These are phyloP conservation scores for Ophiostoma australiae DNA, from an alignment of 2,329 filamentous ascomycete species.

Conservation along the genomic window DNA sequence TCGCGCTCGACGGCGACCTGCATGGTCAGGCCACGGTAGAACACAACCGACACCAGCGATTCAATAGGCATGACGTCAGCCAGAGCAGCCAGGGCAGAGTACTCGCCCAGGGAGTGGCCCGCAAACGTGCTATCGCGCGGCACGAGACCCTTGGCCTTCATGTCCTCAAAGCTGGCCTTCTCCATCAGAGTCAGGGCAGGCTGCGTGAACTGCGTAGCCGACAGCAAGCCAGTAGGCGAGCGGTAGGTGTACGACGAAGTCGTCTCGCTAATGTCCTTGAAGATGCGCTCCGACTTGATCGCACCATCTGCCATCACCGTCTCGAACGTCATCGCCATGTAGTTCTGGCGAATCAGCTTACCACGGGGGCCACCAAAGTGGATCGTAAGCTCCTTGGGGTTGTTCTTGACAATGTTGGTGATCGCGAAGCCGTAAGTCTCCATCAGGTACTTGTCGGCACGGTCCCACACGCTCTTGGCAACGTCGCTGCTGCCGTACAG, in stretches of 20 bases:
- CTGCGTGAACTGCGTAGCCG: conserved; percentile 97
- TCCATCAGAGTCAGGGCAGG: conserved; percentile 97
- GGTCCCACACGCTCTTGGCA: conserved; percentile 95
- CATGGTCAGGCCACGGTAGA: conserved; percentile 98
- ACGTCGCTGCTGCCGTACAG: conserved; percentile 90
- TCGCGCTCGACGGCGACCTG: conserved; percentile 98
- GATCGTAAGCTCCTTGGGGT: conserved; percentile 96
- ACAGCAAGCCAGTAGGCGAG: conserved; percentile 88
- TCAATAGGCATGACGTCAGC: conserved; percentile 99
- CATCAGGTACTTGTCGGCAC: conserved; percentile 94
- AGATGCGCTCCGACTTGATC: conserved; percentile 98
- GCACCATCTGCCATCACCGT: conserved; percentile 87
- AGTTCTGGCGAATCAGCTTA: conserved; percentile 97
- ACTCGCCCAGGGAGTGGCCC: conserved; percentile 95
- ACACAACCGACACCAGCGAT: conserved; percentile 94
- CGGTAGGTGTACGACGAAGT: conserved; percentile 96
- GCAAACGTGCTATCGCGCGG: conserved; percentile 96
- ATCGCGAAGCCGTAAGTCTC: conserved; percentile 99
- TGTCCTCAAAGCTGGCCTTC: conserved; percentile 98
- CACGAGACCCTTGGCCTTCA: conserved; percentile 94
- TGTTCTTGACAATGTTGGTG: conserved; percentile 98
- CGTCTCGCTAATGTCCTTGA: conserved; percentile 92
- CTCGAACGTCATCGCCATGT: conserved; percentile 99
- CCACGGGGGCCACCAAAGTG: conserved; percentile 96
- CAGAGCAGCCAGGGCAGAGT: conserved; percentile 90